Conservation (phyloP, 1,284 basidiomycete species). For the Ustilago nuda region DNA sequence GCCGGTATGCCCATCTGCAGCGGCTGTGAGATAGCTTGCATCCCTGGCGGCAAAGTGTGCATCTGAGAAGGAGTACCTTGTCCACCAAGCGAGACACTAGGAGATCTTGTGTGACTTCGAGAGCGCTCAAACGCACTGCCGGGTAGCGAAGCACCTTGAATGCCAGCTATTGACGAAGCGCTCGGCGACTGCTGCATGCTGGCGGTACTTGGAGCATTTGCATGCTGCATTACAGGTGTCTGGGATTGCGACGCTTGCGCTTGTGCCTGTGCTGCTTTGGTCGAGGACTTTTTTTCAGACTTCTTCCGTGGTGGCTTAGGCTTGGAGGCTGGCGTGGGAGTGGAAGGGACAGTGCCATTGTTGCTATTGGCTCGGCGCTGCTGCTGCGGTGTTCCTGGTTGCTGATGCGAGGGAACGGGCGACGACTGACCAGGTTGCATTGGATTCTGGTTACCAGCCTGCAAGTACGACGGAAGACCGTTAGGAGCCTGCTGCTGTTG, state of each 20-base stretch:
- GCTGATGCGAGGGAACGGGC: constrained; percentile 36
- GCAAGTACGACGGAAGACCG: constrained; percentile 48
- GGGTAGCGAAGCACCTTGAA: constrained; percentile 41
- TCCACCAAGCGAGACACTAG: constrained; percentile 43
- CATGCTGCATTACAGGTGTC: constrained; percentile 49
- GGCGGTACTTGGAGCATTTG: constrained; percentile 21
- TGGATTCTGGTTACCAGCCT: constrained; percentile 28
- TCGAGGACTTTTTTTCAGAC: constrained; percentile 44
- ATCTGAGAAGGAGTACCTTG: constrained; percentile 49
- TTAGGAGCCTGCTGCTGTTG: constrained; percentile 36
- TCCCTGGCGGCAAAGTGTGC: constrained; percentile 36
- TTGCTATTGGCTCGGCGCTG: constrained; percentile 12
- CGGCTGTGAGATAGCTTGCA: constrained; percentile 33
- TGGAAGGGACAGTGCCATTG: constrained; percentile 31
- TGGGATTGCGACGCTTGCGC: constrained; percentile 31
- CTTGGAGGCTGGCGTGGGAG: constrained; percentile 40
- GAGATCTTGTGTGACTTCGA: constrained; percentile 55
- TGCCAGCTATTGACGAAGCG: constrained; percentile 43
- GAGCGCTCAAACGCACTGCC: constrained; percentile 48
- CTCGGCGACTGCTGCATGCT: constrained; percentile 47
- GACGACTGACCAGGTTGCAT: constrained; percentile 36
- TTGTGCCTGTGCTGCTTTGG: constrained; percentile 24
- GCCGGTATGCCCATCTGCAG: constrained; percentile 33
- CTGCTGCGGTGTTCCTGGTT: constrained; percentile 42
- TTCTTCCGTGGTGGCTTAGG: constrained; percentile 48